phyloP scores from a whole-genome alignment of 768 basidiomycete species.

The Leccinum boreale region DNA sequence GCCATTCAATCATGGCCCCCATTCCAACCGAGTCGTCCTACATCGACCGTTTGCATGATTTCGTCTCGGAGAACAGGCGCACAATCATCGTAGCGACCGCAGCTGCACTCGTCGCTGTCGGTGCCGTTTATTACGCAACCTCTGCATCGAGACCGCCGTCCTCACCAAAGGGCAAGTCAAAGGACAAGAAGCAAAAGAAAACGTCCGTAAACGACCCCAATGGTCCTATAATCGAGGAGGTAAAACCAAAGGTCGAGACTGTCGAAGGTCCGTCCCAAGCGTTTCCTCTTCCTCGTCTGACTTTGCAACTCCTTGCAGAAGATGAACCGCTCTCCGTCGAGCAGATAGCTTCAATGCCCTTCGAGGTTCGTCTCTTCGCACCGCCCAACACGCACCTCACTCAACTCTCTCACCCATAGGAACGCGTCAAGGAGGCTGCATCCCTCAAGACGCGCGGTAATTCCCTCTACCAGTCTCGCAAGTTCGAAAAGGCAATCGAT shows the following conservation, averaged over 20 bases:
- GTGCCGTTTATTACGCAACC: conserved; percentile 71
- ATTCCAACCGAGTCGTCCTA: conserved; percentile 27
- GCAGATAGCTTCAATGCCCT: conserved; percentile 54
- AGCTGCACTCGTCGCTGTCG: conserved; percentile 65
- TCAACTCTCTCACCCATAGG: conserved; percentile 37
- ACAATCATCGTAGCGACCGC: conserved; percentile 71
- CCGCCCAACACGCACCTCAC: conserved; percentile 5
- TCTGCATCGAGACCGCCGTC: conserved; percentile 25
- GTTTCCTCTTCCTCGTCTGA: neutral
- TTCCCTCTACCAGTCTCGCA: conserved; percentile 58
- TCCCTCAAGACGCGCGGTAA: conserved; percentile 73
- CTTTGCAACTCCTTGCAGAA: conserved; percentile 28
- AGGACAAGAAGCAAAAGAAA: conserved; percentile 50
- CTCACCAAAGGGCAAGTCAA: conserved; percentile 45
- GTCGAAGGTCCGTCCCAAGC: conserved; percentile 26
- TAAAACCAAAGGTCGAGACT: conserved; percentile 42
- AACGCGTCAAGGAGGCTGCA: conserved; percentile 60
- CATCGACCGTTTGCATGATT: conserved; percentile 63
- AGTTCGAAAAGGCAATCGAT: conserved; percentile 56
- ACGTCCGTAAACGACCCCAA: conserved; percentile 55
- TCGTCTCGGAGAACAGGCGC: conserved; percentile 76
- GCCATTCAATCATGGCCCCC: conserved; percentile 20
- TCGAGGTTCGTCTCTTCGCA: conserved; percentile 44
- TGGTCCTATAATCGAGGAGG: conserved; percentile 81
- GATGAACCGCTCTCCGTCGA: conserved; percentile 46